These are phyloP conservation scores for Berkeleyomyces basicola DNA, from an alignment of 2,329 filamentous ascomycete species.

Conservation along the genomic window DNA sequence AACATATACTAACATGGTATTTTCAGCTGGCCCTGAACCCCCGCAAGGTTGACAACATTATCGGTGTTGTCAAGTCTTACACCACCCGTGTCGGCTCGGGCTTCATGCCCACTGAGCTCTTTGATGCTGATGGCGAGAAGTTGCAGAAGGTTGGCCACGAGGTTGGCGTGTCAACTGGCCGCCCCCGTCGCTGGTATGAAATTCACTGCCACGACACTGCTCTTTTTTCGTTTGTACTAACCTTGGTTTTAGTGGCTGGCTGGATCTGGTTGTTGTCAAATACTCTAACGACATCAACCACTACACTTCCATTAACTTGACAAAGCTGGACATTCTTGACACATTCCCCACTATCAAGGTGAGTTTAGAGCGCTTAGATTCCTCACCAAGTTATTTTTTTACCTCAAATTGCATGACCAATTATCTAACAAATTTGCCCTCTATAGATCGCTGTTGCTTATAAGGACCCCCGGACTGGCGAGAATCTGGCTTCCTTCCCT, in stretches of 20 bases:
- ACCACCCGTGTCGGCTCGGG: conserved; percentile 45
- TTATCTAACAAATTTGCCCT: not conserved
- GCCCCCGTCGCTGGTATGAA: conserved; percentile 11
- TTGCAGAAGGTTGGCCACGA: conserved; percentile 30
- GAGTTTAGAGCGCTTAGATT: not conserved
- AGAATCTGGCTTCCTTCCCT: conserved; percentile 44
- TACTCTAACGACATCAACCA: conserved; percentile 45
- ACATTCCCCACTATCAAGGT: conserved; percentile 55
- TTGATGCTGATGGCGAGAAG: conserved; percentile 22
- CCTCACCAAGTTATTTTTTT: conserved; percentile 3
- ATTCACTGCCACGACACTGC: not conserved
- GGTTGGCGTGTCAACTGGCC: conserved; percentile 14
- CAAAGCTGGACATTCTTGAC: conserved; percentile 49
- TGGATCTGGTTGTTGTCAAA: conserved; percentile 52
- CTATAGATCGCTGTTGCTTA: conserved; percentile 49
- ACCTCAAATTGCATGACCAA: not conserved
- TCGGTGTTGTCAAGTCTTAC: conserved; percentile 46
- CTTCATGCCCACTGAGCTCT: conserved; percentile 45
- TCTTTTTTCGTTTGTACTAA: not conserved
- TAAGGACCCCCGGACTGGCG: conserved; percentile 26
- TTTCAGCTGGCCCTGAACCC: conserved; percentile 25
- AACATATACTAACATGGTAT: conserved; percentile 1
- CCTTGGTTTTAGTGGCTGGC: conserved; percentile 25
- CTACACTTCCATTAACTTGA: conserved; percentile 28
- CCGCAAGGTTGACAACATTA: conserved; percentile 37